Evolutionary conservation across 768 basidiomycete genomes (phyloP), one percentile per base, ranked within the genome.

Genomic region (Hericium erinaceus): DNA sequence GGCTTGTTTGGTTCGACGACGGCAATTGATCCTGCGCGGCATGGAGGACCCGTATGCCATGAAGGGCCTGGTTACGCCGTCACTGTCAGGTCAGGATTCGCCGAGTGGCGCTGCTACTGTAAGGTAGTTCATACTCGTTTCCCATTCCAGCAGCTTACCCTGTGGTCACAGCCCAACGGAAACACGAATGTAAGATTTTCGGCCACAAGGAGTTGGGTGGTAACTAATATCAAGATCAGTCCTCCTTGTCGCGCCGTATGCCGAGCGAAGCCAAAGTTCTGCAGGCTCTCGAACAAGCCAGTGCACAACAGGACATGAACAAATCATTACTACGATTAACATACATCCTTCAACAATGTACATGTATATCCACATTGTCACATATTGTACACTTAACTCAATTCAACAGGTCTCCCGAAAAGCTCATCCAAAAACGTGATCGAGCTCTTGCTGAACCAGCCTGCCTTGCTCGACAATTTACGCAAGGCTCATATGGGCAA

Each of bases 401-500:
- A 33, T 33, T 33, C 9, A 10, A 20, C 10, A 92, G 91, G 81
- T 64, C 74, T 92, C 18, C 80, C 83, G 40, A 74, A 76, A 24
- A 77, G 77, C 62, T 81, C 81, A 55, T 84, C 89, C 0, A 83
- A 89, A 61, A 87, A 87, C 8, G 92, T 91, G 0, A 88, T 98
- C 33, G 84, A 89, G 59, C 77, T 97, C 16, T 79, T 99, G 3
- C 83, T 95, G 70, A 76, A 81, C 0, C 85, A 92, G 40, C 87
- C 94, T 0, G 70, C 81, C 0, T 73, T 98, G 1, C 74, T 98
- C 39, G 93, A 98, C 56, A 89, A 85, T 65, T 75, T 97, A 13
- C 84, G 92, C 49, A 95, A 88, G 65, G 95, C 95, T 1, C 82
- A 95, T 61, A 82, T 87, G 76, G 97, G 97, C 48, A 93, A 89